phyloP scores from a whole-genome alignment of 768 basidiomycete species.

The Xerocomellus chrysenteron region DNA sequence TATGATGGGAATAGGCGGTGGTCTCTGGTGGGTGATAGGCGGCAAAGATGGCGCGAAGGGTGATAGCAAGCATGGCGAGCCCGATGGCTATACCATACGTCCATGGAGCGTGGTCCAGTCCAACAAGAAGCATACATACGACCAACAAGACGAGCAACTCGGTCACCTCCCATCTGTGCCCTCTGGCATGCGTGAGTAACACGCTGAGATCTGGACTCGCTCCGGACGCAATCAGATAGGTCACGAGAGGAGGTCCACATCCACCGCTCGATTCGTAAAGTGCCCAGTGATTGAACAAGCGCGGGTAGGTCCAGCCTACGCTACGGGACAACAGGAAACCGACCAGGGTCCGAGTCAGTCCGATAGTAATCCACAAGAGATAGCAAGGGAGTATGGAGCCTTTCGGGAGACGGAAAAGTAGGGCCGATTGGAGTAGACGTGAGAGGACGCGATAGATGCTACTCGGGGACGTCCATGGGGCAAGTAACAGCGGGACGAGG shows the following conservation, averaged over 20 bases:
- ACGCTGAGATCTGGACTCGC: constrained; percentile 9
- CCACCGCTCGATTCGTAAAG: constrained; percentile 39
- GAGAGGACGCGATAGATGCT: constrained; percentile 20
- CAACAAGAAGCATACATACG: constrained; percentile 13
- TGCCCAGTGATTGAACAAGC: constrained; percentile 40
- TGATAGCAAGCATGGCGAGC: constrained; percentile 21
- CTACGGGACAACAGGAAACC: constrained; percentile 27
- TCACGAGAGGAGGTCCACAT: constrained; percentile 35
- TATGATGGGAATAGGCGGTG: neutral
- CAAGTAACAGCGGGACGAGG: constrained; percentile 32
- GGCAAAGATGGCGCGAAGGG: constrained; percentile 6
- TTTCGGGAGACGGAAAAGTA: constrained; percentile 14
- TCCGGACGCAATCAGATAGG: constrained; percentile 22
- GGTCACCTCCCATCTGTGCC: constrained; percentile 13
- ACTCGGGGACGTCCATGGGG: constrained; percentile 37
- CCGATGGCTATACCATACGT: constrained; percentile 35
- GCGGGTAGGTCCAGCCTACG: constrained; percentile 39
- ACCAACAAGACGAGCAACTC: constrained; percentile 12
- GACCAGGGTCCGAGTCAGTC: constrained; percentile 13
- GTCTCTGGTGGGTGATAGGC: neutral
- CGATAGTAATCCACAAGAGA: constrained; percentile 25
- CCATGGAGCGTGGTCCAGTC: constrained; percentile 40
- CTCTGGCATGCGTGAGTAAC: constrained; percentile 5
- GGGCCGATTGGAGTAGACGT: constrained; percentile 17
- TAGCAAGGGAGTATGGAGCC: constrained; percentile 11